A percentile compares a stretch with the other conserved stretches of the same genome.
These are phyloP conservation scores for Tremella mesenterica DNA, from an alignment of 768 basidiomycete species.

Conservation along the genomic window DNA sequence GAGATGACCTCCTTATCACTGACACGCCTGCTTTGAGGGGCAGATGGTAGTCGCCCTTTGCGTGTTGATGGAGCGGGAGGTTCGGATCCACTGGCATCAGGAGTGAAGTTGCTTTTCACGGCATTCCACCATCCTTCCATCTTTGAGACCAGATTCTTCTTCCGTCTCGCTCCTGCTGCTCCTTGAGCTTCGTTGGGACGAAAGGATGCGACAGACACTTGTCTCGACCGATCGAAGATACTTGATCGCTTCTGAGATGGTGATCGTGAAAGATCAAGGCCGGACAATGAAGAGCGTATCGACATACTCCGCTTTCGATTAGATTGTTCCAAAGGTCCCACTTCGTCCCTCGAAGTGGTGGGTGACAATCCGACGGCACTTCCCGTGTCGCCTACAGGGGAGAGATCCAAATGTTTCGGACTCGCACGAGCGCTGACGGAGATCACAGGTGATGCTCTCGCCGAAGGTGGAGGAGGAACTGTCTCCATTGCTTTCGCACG, in stretches of 20 bases:
- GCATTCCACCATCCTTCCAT: slow-evolving; percentile 47
- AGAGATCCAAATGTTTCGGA: slow-evolving; percentile 9
- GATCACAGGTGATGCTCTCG: neutral
- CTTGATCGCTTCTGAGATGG: slow-evolving; percentile 16
- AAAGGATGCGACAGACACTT: slow-evolving; percentile 26
- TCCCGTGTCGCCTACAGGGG: slow-evolving; percentile 11
- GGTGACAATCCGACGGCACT: slow-evolving; percentile 28
- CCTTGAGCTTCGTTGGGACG: slow-evolving; percentile 15
- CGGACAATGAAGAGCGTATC: slow-evolving; percentile 22
- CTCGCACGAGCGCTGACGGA: neutral
- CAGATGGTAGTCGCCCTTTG: slow-evolving; percentile 29
- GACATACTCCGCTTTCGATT: slow-evolving; percentile 22
- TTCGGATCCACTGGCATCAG: slow-evolving; percentile 12
- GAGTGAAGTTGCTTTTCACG: slow-evolving; percentile 42
- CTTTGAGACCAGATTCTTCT: slow-evolving; percentile 38
- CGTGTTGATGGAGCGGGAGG: neutral
- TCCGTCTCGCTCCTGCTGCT: slow-evolving; percentile 18
- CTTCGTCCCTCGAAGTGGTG: slow-evolving; percentile 26
- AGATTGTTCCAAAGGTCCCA: neutral
- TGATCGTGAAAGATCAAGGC: slow-evolving; percentile 24
- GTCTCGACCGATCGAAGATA: slow-evolving; percentile 28
- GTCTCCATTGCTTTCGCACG: neutral
- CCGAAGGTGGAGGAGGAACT: slow-evolving; percentile 1
- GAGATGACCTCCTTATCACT: slow-evolving; percentile 15
- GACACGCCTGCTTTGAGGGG: slow-evolving; percentile 29